Conservation (phyloP, 176 grass and related monocot genomes). For the Zoysia pacifica region DNA sequence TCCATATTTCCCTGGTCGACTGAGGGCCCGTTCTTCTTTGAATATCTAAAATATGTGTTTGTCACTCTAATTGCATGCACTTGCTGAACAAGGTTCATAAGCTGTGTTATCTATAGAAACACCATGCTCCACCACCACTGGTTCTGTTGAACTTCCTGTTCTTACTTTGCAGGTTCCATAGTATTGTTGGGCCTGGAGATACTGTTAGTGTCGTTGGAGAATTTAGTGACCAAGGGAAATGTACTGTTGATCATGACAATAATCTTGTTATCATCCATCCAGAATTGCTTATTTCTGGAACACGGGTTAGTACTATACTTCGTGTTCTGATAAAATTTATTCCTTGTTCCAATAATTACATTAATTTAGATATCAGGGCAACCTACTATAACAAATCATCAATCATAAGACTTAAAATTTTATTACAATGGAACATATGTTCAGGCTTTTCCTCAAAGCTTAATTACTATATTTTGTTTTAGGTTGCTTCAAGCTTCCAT, state of each 20-base stretch:
- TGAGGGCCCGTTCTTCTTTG: background rate
- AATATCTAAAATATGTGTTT: background rate
- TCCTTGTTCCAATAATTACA: background rate
- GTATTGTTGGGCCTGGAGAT: slow-evolving; percentile 68
- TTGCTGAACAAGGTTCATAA: slow-evolving; percentile 25
- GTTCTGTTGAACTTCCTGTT: slow-evolving; percentile 10
- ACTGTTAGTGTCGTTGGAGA: slow-evolving; percentile 86
- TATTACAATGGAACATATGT: slow-evolving; percentile 1
- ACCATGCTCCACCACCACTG: slow-evolving; percentile 6
- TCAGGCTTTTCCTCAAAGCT: slow-evolving; percentile 7
- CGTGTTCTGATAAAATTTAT: slow-evolving; percentile 29
- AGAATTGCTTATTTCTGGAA: slow-evolving; percentile 86
- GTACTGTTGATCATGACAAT: slow-evolving; percentile 59
- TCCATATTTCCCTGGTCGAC: background rate
- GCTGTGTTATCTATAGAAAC: slow-evolving; percentile 26
- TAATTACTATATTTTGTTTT: slow-evolving; percentile 47
- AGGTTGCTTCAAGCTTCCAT: slow-evolving; percentile 97
- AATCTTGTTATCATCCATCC: slow-evolving; percentile 90
- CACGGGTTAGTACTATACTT: slow-evolving; percentile 65
- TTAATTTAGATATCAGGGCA: background rate
- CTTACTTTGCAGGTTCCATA: slow-evolving; percentile 71
- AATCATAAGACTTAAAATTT: slow-evolving; percentile 7
- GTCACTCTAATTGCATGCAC: slow-evolving; percentile 19
- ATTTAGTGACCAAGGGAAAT: slow-evolving; percentile 72
- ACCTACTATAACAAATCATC: slow-evolving; percentile 12